phyloP scores from a whole-genome alignment of 441 rosid genomes.

The Omphalea diandra region DNA sequence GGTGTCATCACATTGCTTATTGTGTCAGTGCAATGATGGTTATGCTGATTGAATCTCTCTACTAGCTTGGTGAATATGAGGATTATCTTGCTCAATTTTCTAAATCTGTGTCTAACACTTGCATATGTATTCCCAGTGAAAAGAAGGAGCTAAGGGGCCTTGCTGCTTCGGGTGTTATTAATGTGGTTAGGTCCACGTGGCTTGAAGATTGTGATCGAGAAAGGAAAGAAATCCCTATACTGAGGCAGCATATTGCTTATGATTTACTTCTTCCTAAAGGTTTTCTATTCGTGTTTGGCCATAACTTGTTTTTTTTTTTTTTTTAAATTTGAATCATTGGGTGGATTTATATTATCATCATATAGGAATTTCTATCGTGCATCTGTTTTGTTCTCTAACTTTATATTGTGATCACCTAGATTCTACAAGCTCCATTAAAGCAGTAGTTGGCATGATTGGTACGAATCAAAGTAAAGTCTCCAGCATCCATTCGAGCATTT shows the following conservation, averaged over 20 bases:
- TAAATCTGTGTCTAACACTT: constrained; percentile 16
- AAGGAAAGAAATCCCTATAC: constrained; percentile 75
- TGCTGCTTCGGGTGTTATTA: constrained; percentile 85
- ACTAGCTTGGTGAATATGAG: constrained; percentile 7
- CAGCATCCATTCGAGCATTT: constrained; percentile 25
- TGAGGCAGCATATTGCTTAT: constrained; percentile 62
- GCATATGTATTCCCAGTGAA: constrained; percentile 52
- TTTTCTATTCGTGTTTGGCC: constrained; percentile 30
- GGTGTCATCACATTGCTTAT: constrained; percentile 5
- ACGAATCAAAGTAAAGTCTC: constrained; percentile 43
- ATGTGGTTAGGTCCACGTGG: constrained; percentile 83
- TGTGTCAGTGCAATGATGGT: constrained; percentile 12
- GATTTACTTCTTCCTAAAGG: constrained; percentile 90
- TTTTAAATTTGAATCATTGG: constrained; percentile 23
- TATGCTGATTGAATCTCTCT: constrained; percentile 24
- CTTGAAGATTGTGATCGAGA: constrained; percentile 88
- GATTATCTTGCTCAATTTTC: constrained; percentile 16
- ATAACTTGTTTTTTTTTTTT: constrained; percentile 14
- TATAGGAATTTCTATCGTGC: constrained; percentile 11
- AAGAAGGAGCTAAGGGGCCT: constrained; percentile 79
- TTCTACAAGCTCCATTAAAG: constrained; percentile 42
- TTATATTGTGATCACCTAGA: constrained; percentile 39
- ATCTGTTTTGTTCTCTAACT: constrained; percentile 17
- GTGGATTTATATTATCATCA: constrained; percentile 19
- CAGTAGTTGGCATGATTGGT: constrained; percentile 35